Conservation (phyloP, 2,329 filamentous ascomycete genomes). For the Pseudopithomyces maydicus region DNA sequence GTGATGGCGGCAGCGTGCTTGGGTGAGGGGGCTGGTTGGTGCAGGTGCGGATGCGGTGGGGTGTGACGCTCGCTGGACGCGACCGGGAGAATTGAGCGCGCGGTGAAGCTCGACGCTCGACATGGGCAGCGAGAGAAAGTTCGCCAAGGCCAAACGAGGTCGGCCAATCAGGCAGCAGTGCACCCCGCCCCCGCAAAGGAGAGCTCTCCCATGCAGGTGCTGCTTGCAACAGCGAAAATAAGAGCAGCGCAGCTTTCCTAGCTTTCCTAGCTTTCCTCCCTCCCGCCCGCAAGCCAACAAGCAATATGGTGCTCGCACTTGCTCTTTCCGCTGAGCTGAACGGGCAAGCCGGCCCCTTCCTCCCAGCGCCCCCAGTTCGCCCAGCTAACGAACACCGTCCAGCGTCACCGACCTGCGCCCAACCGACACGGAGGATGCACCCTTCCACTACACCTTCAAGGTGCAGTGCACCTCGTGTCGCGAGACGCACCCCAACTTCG, state of each 20-base stretch:
- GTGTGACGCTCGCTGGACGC: constrained; percentile 1
- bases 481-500: constrained; percentile 84
- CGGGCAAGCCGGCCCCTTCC: constrained; percentile 23
- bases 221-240: neutral
- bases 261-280: too few species aligned
- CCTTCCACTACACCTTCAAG: constrained; percentile 97
- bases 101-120: neutral
- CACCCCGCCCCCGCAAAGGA: constrained; percentile 15
- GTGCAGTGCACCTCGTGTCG: constrained; percentile 98
- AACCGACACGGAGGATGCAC: constrained; percentile 76
- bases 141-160: neutral
- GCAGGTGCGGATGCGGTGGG: neutral
- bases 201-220: neutral
- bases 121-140: neutral
- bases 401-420: constrained; percentile 92
- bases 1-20: constrained; percentile 17
- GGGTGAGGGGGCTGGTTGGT: neutral
- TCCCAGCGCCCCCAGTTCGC: neutral
- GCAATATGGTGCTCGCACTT: constrained; percentile 45
- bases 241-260: neutral
- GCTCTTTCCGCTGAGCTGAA: constrained; percentile 46
- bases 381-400: constrained; percentile 10
- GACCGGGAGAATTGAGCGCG: neutral
- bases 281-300: neutral
- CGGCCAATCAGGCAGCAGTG: constrained; percentile 10